Evolutionary conservation across 2,329 filamentous ascomycete genomes (phyloP).

Genomic region (Verticillium zaregamsianum): DNA sequence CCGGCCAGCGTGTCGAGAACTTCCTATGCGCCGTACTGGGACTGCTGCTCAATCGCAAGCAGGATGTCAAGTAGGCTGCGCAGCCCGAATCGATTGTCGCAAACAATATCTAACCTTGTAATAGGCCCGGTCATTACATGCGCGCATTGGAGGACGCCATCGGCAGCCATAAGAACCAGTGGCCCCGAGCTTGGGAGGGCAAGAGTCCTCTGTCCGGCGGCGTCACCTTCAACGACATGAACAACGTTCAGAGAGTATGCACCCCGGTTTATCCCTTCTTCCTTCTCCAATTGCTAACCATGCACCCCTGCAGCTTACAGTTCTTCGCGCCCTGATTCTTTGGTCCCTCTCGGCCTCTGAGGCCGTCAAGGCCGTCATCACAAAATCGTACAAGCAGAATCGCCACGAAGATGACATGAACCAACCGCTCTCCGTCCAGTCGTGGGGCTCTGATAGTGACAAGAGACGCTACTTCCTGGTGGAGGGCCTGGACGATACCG

Average conservation of each 20-base stretch:
- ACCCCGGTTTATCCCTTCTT: neutral
- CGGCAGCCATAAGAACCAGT: conserved; percentile 78
- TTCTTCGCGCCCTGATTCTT: conserved; percentile 77
- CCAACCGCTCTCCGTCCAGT: conserved; percentile 82
- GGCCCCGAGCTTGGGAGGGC: conserved; percentile 78
- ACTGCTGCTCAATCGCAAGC: conserved; percentile 91
- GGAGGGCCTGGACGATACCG: conserved; percentile 89
- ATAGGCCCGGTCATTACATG: conserved; percentile 84
- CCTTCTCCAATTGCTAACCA: conserved; percentile 2
- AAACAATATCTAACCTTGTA: conserved; percentile 16
- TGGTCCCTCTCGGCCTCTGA: conserved; percentile 92
- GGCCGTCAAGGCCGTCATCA: conserved; percentile 73
- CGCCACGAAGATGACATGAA: conserved; percentile 77
- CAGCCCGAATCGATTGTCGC: neutral
- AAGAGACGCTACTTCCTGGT: conserved; percentile 92
- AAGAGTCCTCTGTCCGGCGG: conserved; percentile 80
- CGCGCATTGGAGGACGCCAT: conserved; percentile 93
- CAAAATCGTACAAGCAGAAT: conserved; percentile 81
- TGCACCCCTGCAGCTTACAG: conserved; percentile 58
- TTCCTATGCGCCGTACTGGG: conserved; percentile 86
- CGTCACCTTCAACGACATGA: conserved; percentile 78
- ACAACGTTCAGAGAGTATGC: conserved; percentile 71
- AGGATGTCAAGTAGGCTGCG: conserved; percentile 87
- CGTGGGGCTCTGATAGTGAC: conserved; percentile 85
- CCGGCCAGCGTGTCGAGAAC: conserved; percentile 80